These are phyloP conservation scores for Xylaria sp. DNA, from an alignment of 2,329 filamentous ascomycete species.

Conservation along the genomic window DNA sequence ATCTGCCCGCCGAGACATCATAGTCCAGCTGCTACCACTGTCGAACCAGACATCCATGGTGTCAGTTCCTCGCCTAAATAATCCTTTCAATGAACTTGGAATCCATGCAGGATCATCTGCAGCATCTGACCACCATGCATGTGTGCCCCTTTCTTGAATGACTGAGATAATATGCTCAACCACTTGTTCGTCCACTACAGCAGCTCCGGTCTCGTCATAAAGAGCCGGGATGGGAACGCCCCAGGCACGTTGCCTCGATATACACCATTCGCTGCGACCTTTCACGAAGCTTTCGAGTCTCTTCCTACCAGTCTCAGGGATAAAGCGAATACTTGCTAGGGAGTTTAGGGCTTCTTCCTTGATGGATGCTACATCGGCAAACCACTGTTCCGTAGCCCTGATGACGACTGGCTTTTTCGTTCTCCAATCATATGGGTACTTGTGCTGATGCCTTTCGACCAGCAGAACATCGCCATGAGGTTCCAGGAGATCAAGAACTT, in stretches of 20 bases:
- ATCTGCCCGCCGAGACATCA: conserved; percentile 67
- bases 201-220: conserved; percentile 74
- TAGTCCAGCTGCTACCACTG: conserved; percentile 91
- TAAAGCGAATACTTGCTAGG: conserved; percentile 74
- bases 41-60: conserved; percentile 99
- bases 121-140: conserved; percentile 92
- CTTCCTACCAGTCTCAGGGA: conserved; percentile 74
- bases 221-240: conserved; percentile 94
- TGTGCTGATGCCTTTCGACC: conserved; percentile 78
- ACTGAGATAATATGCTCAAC: conserved; percentile 84
- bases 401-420: conserved; percentile 92
- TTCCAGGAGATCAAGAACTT: conserved; percentile 72
- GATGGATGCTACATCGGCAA: conserved; percentile 86
- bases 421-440: conserved; percentile 98
- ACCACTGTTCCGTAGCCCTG: conserved; percentile 95
- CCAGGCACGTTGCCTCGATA: conserved; percentile 94
- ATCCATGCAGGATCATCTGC: conserved; percentile 80
- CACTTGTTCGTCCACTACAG: conserved; percentile 78
- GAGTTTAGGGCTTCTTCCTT: conserved; percentile 74
- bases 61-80: conserved; percentile 79
- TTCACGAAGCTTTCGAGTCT: conserved; percentile 85
- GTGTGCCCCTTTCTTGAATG: conserved; percentile 78
- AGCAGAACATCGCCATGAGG: conserved; percentile 64
- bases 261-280: conserved; percentile 94
- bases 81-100: conserved; percentile 62